A percentile compares a stretch with the other conserved stretches of the same genome.
Evolutionary conservation across 257 asterid species (phyloP).

Genomic region (Capsicum chinense): DNA sequence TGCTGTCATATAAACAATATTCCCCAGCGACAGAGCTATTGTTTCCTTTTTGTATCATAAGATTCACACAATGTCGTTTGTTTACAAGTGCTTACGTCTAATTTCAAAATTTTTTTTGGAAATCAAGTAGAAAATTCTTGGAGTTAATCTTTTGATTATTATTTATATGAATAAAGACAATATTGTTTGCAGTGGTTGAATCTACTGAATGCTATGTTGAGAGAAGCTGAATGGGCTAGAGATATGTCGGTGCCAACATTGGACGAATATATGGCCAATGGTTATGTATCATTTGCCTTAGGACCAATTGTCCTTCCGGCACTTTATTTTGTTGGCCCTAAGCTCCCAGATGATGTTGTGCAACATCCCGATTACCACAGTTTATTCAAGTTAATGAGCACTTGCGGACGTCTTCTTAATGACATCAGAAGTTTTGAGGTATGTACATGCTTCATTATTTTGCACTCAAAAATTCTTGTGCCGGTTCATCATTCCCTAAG

Average conservation of each 20-base stretch:
- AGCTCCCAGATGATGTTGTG: slow-evolving; percentile 73
- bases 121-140: slow-evolving; percentile 21
- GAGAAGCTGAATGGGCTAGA: slow-evolving; percentile 76
- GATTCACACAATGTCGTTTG: slow-evolving; percentile 1
- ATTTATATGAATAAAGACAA: slow-evolving; percentile 15
- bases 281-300: slow-evolving; percentile 75
- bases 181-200: slow-evolving; percentile 74
- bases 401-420: slow-evolving; percentile 83
- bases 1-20: slow-evolving; percentile 22
- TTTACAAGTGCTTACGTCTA: neutral
- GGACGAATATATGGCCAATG: slow-evolving; percentile 77
- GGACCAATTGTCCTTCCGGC: slow-evolving; percentile 88
- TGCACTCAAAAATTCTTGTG: slow-evolving; percentile 1
- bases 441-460: slow-evolving; percentile 7
- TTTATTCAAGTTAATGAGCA: slow-evolving; percentile 70
- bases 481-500: neutral
- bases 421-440: slow-evolving; percentile 80
- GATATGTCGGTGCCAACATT: slow-evolving; percentile 53
- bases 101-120: neutral
- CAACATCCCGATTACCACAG: slow-evolving; percentile 57
- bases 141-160: neutral
- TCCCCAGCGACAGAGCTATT: slow-evolving; percentile 10
- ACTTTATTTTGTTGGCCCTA: slow-evolving; percentile 81
- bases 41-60: neutral
- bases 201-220: slow-evolving; percentile 71